Percentiles rank a stretch among this genome's conserved stretches.
Evolutionary conservation across 148 eudicot species (phyloP).

Genomic region (Nyssa sinensis): DNA sequence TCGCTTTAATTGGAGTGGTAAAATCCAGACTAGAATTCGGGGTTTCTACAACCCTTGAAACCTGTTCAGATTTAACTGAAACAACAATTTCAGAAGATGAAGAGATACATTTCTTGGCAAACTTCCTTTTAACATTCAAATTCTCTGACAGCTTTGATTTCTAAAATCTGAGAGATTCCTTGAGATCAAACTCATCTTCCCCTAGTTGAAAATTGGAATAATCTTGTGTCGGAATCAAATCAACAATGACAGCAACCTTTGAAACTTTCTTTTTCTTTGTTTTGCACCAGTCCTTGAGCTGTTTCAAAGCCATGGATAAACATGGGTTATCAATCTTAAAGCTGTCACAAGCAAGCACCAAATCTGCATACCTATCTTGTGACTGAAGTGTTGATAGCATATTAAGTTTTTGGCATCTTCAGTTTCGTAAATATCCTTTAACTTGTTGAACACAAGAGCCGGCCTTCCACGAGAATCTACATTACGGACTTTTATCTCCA

Average conservation of each 20-base stretch:
- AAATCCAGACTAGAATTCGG: conserved; percentile 16
- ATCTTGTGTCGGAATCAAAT: conserved; percentile 34
- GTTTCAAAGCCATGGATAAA: conserved; percentile 53
- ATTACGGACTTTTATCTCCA: conserved; percentile 39
- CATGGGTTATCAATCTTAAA: too few species aligned
- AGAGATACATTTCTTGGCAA: conserved; percentile 7
- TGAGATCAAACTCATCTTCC: conserved; percentile 54
- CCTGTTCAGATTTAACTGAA: conserved; percentile 24
- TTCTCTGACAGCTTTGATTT: conserved; percentile 44
- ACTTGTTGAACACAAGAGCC: conserved; percentile 34
- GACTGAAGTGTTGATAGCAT: conserved; percentile 16
- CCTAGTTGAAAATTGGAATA: conserved; percentile 22
- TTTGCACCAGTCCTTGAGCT: conserved; percentile 46
- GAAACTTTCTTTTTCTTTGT: conserved; percentile 49
- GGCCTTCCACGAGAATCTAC: conserved; percentile 45
- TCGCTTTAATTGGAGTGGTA: conserved; percentile 17
- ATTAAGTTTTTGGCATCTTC: conserved; percentile 20
- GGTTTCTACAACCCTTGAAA: conserved; percentile 23
- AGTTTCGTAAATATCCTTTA: conserved; percentile 44
- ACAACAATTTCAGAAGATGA: conserved; percentile 13
- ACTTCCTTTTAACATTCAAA: conserved; percentile 38
- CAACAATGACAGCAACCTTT: conserved; percentile 2
- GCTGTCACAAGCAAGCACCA: too few species aligned
- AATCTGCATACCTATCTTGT: conserved; percentile 35
- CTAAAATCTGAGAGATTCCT: conserved; percentile 57